A percentile compares a stretch with the other conserved stretches of the same genome.
Evolutionary conservation across 139 green algal genomes (phyloP).

Genomic region (Yamagishiella unicocca): DNA sequence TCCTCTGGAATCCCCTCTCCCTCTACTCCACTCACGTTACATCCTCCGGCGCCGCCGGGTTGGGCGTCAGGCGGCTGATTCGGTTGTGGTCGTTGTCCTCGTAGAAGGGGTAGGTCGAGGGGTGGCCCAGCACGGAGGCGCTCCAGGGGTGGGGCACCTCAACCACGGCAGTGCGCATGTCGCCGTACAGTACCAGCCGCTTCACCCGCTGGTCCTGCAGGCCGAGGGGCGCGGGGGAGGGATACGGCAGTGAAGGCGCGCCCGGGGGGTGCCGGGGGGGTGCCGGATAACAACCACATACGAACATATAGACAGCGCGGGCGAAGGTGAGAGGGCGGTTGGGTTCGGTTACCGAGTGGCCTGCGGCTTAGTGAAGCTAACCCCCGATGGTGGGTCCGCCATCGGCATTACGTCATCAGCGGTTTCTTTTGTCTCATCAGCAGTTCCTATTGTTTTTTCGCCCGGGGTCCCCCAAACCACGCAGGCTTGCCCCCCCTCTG

Average conservation of each 20-base stretch:
- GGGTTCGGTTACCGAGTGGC: too few species aligned
- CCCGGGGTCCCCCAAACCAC: too few species aligned
- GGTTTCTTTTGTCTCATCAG: too few species aligned
- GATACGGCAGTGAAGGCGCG: background rate
- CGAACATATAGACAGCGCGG: too few species aligned
- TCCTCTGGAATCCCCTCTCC: too few species aligned
- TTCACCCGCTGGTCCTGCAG: slow-evolving; percentile 65
- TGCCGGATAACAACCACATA: too few species aligned
- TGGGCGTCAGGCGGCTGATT: slow-evolving; percentile 57
- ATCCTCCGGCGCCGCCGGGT: slow-evolving; percentile 69
- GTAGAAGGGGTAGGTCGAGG: slow-evolving; percentile 57
- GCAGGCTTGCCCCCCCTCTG: too few species aligned
- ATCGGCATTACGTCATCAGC: too few species aligned
- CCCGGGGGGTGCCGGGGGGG: background rate
- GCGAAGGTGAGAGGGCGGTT: too few species aligned
- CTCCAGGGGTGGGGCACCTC: slow-evolving; percentile 72
- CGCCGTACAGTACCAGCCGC: slow-evolving; percentile 73
- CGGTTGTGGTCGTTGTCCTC: slow-evolving; percentile 43
- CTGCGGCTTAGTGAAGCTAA: too few species aligned
- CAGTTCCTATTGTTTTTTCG: too few species aligned
- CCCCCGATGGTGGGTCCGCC: too few species aligned
- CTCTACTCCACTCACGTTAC: slow-evolving; percentile 52
- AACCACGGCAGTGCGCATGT: slow-evolving; percentile 74
- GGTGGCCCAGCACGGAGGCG: slow-evolving; percentile 55
- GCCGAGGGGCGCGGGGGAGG: background rate